A percentile compares a stretch with the other conserved stretches of the same genome.
phyloP scores from a whole-genome alignment of 1,139 yeast species.

The Pichia inconspicua region DNA sequence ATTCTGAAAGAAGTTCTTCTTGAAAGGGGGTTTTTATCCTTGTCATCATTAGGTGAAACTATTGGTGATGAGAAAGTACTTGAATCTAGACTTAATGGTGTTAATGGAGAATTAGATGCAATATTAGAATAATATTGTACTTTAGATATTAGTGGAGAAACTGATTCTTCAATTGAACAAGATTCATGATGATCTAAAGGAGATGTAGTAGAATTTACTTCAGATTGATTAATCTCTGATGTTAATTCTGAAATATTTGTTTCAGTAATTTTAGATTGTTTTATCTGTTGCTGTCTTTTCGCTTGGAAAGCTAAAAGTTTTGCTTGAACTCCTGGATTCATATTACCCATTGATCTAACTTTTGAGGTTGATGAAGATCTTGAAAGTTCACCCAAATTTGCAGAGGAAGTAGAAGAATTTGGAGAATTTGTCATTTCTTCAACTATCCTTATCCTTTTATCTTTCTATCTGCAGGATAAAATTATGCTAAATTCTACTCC shows the following conservation, averaged over 20 bases:
- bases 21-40: constrained; percentile 3
- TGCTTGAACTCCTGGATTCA: constrained; percentile 66
- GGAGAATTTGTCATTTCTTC: background rate
- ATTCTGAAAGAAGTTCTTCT: constrained; percentile 14
- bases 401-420: background rate
- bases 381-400: constrained; percentile 6
- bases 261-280: constrained; percentile 6
- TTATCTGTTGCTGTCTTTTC: constrained; percentile 12
- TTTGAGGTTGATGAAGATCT: constrained; percentile 13
- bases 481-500: too few relatives aligned
- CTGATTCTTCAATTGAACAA: background rate
- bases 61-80: constrained; percentile 15
- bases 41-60: constrained; percentile 15
- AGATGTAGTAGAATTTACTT: background rate
- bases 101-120: constrained; percentile 15
- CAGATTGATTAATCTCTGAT: background rate
- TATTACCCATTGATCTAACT: constrained; percentile 10
- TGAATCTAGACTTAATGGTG: constrained; percentile 16
- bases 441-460: too few relatives aligned
- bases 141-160: constrained; percentile 9
- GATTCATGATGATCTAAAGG: background rate
- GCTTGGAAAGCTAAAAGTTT: constrained; percentile 62
- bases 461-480: too few relatives aligned
- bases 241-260: background rate
- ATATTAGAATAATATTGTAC: background rate